Evolutionary conservation across 75 land plant genomes (phyloP).

Genomic region (Larix kaempferi): DNA sequence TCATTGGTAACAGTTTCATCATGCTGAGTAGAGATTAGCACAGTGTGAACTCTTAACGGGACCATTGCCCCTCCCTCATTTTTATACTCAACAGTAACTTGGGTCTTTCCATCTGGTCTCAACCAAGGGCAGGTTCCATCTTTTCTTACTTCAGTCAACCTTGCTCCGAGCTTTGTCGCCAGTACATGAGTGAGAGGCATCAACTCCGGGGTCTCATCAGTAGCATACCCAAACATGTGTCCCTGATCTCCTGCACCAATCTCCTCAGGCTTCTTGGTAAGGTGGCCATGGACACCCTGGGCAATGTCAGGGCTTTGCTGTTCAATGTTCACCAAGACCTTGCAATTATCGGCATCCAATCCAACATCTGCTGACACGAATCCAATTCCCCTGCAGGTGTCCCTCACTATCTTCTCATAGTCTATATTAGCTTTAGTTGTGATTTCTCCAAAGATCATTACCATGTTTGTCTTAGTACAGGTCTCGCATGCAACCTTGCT

Average conservation of each 20-base stretch:
- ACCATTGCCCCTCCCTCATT: conserved; percentile 65
- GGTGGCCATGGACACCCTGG: conserved; percentile 67
- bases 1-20: conserved; percentile 77
- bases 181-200: conserved; percentile 77
- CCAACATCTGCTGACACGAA: conserved; percentile 59
- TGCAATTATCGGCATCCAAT: conserved; percentile 62
- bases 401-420: conserved; percentile 53
- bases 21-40: conserved; percentile 74
- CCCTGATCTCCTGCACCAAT: conserved; percentile 76
- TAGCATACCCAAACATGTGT: conserved; percentile 71
- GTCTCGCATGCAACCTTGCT: conserved; percentile 61
- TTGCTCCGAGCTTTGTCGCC: conserved; percentile 72
- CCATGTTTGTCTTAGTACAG: conserved; percentile 54
- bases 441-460: conserved; percentile 56
- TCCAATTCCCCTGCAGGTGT: conserved; percentile 47
- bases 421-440: conserved; percentile 42
- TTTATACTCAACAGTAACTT: conserved; percentile 62
- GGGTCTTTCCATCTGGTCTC: conserved; percentile 65
- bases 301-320: conserved; percentile 73
- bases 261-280: conserved; percentile 72
- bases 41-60: conserved; percentile 63
- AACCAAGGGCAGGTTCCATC: conserved; percentile 68
- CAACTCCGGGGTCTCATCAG: conserved; percentile 65
- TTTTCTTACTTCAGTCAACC: conserved; percentile 64
- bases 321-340: conserved; percentile 61